Evolutionary conservation across 2,329 filamentous ascomycete genomes (phyloP).

Genomic region (Simplicillium sp.): DNA sequence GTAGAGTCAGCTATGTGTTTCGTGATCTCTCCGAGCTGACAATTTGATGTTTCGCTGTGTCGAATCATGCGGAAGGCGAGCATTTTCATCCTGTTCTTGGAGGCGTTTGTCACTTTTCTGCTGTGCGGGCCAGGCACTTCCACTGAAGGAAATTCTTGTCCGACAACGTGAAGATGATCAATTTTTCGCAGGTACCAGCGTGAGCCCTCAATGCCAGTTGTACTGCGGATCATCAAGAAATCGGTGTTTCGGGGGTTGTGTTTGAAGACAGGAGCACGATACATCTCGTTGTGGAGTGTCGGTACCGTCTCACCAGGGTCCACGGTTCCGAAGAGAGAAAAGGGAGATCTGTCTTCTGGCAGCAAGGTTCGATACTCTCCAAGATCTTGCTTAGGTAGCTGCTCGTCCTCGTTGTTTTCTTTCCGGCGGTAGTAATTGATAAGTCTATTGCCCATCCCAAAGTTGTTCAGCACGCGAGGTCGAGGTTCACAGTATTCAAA

Average conservation of each 20-base stretch:
- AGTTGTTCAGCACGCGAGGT: conserved; percentile 85
- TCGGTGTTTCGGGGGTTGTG: conserved; percentile 71
- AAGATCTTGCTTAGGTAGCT: conserved; percentile 70
- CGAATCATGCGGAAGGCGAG: conserved; percentile 83
- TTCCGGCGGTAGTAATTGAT: conserved; percentile 96
- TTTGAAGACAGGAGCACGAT: conserved; percentile 84
- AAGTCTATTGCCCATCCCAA: conserved; percentile 92
- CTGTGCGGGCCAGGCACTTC: conserved; percentile 92
- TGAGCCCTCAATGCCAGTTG: conserved; percentile 67
- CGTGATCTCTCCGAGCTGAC: conserved; percentile 77
- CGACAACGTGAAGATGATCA: conserved; percentile 83
- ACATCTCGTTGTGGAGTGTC: conserved; percentile 92
- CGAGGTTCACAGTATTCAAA: conserved; percentile 95
- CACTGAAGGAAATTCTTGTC: conserved; percentile 84
- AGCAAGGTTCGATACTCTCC: conserved; percentile 83
- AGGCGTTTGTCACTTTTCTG: conserved; percentile 90
- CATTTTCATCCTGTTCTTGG: conserved; percentile 95
- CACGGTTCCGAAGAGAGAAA: conserved; percentile 89
- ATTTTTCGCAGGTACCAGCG: conserved; percentile 80
- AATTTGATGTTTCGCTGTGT: conserved; percentile 58
- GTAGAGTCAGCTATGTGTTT: conserved; percentile 87
- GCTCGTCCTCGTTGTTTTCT: conserved; percentile 60
- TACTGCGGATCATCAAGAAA: conserved; percentile 78
- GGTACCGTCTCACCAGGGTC: conserved; percentile 84
- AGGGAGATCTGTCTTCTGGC: conserved; percentile 91